phyloP scores from a whole-genome alignment of 2,329 filamentous ascomycete genomes.

The Fusarium denticulatum region DNA sequence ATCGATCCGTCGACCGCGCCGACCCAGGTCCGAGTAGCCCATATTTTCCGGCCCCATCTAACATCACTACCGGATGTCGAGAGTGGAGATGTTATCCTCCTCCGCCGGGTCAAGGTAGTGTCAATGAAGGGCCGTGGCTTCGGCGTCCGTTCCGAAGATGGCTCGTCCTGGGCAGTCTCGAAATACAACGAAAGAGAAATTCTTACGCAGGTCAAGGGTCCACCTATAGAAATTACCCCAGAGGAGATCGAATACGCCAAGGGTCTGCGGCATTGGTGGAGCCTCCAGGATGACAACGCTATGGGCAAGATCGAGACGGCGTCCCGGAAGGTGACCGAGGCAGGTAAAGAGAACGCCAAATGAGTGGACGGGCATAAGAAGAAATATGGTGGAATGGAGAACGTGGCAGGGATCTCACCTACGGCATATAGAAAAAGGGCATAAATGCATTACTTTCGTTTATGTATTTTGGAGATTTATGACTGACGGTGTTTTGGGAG shows the following conservation, averaged over 20 bases:
- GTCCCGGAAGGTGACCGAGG: conserved; percentile 48
- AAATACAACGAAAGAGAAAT: conserved; percentile 54
- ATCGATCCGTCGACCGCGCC: conserved; percentile 66
- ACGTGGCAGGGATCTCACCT: conserved; percentile 9
- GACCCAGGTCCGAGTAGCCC: conserved; percentile 61
- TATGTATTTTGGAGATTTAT: conserved; percentile 3
- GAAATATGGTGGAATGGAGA: conserved; percentile 10
- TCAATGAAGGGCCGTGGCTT: conserved; percentile 65
- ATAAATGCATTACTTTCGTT: conserved; percentile 12
- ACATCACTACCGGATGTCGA: conserved; percentile 64
- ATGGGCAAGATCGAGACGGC: conserved; percentile 61
- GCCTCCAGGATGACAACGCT: conserved; percentile 57
- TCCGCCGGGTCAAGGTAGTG: conserved; percentile 65
- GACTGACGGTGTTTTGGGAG: conserved; percentile 10
- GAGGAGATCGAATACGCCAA: conserved; percentile 61
- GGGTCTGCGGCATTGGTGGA: conserved; percentile 61
- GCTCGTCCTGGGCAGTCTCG: conserved; percentile 71
- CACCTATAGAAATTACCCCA: conserved; percentile 65
- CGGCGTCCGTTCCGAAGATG: conserved; percentile 63
- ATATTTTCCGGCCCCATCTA: conserved; percentile 68
- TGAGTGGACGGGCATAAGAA: conserved; percentile 23
- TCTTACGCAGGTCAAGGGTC: conserved; percentile 66
- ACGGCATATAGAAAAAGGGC: conserved; percentile 6
- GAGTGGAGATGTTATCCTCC: conserved; percentile 66
- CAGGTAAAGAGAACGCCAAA: conserved; percentile 42